Evolutionary conservation across 2,329 filamentous ascomycete species (phyloP).

Genomic region (Fusarium pilosicola): DNA sequence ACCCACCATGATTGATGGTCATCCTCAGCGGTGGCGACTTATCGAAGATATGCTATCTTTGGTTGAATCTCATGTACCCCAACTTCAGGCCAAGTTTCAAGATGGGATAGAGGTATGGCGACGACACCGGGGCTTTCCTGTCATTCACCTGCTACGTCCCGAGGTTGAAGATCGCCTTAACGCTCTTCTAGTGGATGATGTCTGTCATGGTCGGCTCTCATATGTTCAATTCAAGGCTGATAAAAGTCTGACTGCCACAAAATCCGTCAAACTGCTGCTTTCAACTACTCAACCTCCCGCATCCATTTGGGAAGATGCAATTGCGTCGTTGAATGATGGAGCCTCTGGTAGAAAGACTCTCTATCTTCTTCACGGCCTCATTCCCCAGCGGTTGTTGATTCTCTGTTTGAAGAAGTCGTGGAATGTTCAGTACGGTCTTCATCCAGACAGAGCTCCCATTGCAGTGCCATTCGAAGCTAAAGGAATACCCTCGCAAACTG

Average conservation of each 20-base stretch:
- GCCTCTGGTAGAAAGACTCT: slow-evolving; percentile 49
- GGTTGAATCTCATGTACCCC: slow-evolving; percentile 51
- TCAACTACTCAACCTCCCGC: neutral
- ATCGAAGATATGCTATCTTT: slow-evolving; percentile 54
- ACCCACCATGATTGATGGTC: slow-evolving; percentile 60
- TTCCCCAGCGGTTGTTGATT: slow-evolving; percentile 67
- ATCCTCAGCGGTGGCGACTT: slow-evolving; percentile 62
- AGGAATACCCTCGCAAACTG: slow-evolving; percentile 68
- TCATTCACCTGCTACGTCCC: slow-evolving; percentile 63
- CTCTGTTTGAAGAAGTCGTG: slow-evolving; percentile 70
- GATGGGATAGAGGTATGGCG: slow-evolving; percentile 59
- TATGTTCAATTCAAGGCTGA: slow-evolving; percentile 21
- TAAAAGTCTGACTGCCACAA: neutral
- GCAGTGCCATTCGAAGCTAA: slow-evolving; percentile 76
- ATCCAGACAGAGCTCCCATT: slow-evolving; percentile 64
- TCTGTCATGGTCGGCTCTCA: slow-evolving; percentile 47
- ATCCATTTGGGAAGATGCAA: neutral
- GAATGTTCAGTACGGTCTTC: slow-evolving; percentile 72
- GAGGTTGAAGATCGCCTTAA: slow-evolving; percentile 59
- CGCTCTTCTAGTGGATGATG: slow-evolving; percentile 51
- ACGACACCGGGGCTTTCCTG: slow-evolving; percentile 58
- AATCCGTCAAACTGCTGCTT: neutral
- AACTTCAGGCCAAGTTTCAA: slow-evolving; percentile 52
- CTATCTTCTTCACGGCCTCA: slow-evolving; percentile 69
- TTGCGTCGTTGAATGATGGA: slow-evolving; percentile 47